Evolutionary conservation across 345 rosid genomes (phyloP).

Genomic region (Firmiana major): DNA sequence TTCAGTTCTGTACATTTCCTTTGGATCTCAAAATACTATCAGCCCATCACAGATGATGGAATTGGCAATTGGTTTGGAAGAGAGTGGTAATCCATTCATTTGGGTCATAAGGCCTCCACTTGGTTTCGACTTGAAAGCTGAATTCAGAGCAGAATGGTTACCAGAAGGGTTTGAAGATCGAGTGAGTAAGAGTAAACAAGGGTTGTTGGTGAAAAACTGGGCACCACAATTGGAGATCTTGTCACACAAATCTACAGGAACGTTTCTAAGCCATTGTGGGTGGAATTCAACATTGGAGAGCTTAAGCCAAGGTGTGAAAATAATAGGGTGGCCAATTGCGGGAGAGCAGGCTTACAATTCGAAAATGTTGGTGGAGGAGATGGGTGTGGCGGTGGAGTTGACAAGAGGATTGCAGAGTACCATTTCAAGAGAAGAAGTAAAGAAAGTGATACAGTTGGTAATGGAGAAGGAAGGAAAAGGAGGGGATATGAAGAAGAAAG

Average conservation of each 20-base stretch:
- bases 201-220: slow-evolving; percentile 43
- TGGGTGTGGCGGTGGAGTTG: slow-evolving; percentile 44
- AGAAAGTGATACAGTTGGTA: slow-evolving; percentile 31
- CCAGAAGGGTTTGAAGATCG: slow-evolving; percentile 45
- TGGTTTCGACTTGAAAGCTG: slow-evolving; percentile 36
- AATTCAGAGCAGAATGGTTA: slow-evolving; percentile 41
- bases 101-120: slow-evolving; percentile 52
- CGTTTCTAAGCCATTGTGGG: slow-evolving; percentile 51
- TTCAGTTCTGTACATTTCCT: slow-evolving; percentile 45
- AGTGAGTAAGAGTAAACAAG: slow-evolving; percentile 13
- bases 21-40: slow-evolving; percentile 51
- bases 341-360: slow-evolving; percentile 45
- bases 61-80: slow-evolving; percentile 42
- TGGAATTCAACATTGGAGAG: slow-evolving; percentile 59
- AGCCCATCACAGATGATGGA: slow-evolving; percentile 43
- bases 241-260: slow-evolving; percentile 39
- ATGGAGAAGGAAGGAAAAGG: slow-evolving; percentile 38
- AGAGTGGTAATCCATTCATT: slow-evolving; percentile 35
- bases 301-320: slow-evolving; percentile 49
- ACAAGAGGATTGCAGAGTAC: slow-evolving; percentile 28
- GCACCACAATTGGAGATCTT: slow-evolving; percentile 54
- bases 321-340: slow-evolving; percentile 57
- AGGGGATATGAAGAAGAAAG: slow-evolving; percentile 36
- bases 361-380: slow-evolving; percentile 53
- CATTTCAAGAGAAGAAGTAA: slow-evolving; percentile 23